Evolutionary conservation across 2,329 filamentous ascomycete species (phyloP), one percentile per base, ranked within the genome.

Genomic region (Fusarium sp.): DNA sequence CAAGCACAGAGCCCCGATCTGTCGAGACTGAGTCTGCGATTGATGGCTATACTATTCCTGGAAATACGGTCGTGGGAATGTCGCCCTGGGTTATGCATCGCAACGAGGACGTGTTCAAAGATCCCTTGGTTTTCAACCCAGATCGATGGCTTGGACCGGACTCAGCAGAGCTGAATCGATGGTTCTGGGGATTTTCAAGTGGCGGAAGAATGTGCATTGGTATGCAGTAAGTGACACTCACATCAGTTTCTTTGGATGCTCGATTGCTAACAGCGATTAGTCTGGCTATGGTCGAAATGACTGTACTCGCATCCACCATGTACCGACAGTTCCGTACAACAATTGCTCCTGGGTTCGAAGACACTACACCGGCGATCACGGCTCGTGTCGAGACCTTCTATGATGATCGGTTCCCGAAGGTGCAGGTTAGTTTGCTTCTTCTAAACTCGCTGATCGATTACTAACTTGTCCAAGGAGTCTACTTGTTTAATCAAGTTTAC

Each of bases 1-100:
- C 85, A 1, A 82, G 82, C 23, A 83, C 80, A 0, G 80, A 87
- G 50, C 85, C 85, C 9, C 78, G 85, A 7, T 80, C 78, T 31
- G 25, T 69, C 2, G 56, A 58, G 0, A 27, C 25, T 3, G 72
- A 67, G 10, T 57, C 63, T 2, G 52, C 52, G 0, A 60, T 76
- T 3, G 70, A 75, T 15, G 73, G 71, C 4, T 76, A 72, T 18
- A 20, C 33, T 0, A 69, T 76, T 11, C 74, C 74, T 0, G 71
- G 63, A 0, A 33, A 65, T 3, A 75, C 72, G 0, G 70, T 75
- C 0, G 74, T 76, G 1, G 61, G 74, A 14, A 74, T 75, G 61
- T 69, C 71, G 1, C 73, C 73, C 2, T 76, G 63, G 39, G 67
- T 67, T 2, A 56, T 76, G 35, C 74, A 76, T 20, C 67, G 72